Base-by-base conservation (phyloP, 257 asterid genomes). In the Solanum lignicaule region DNA sequence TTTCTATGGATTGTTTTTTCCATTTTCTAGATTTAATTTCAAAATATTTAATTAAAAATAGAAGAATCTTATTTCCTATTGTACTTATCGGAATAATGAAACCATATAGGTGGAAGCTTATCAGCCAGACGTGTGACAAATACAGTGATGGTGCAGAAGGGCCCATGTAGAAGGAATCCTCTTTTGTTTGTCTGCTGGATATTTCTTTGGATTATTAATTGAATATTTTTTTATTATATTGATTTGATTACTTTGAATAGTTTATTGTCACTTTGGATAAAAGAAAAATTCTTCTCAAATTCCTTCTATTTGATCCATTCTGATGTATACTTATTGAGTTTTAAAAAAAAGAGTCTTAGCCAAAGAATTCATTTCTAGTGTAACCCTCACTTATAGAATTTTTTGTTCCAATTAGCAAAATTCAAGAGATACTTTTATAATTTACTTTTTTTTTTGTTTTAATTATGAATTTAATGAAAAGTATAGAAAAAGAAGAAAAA, bases 41-140 rank as follows among this genome's bases (percentile, higher is more conserved):
- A 0, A 71, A 8, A 16, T 31, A 31, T 71, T 18, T 8, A 1
- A 8, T 9, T 33, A 72, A 18, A 0, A 4, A 16, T 8, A 18
- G 0, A 33, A 0, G 0, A 33, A 18, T 18, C 0, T 72, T 0
- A 9, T 21, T 9, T 20, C 0, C 0, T 0, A 2, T 9, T 27
- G 5, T 33, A 73, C 2, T 73, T 9, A 4, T 73, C 11, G 1
- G 18, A 78, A 87, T 82, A 81, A 41, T 76, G 60, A 14, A 25
- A 10, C 21, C 1, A 0, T 25, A 5, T 25, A 73, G n/a, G 60
- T 62, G 33, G 88, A 88, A 55, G 87, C 90, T 89, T 91, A 89
- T 91, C 90, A 76, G 38, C 83, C 86, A 29, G 29, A 15, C 60
- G 46, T 78, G 36, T 87, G 89, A 89, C 89, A 89, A 72, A 86